Evolutionary conservation across 805 yeast genomes (phyloP).

Genomic region (Pichia insulana): DNA sequence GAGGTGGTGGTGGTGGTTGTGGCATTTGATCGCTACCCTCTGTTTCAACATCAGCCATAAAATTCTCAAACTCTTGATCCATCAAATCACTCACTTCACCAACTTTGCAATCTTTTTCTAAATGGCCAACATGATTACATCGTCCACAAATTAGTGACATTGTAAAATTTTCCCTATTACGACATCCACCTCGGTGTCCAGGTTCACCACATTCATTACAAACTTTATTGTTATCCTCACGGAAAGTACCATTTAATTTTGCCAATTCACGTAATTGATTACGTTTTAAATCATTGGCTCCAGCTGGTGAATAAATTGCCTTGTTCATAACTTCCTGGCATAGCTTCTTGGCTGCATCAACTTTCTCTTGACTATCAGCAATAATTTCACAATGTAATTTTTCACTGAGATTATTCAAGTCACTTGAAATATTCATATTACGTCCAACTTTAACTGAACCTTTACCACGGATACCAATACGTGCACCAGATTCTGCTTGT

Average conservation of each 20-base stretch:
- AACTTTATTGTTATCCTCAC: conserved; percentile 56
- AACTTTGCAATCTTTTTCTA: conserved; percentile 74
- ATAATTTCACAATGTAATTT: conserved; percentile 83
- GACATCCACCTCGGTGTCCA: conserved; percentile 54
- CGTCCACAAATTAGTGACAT: conserved; percentile 57
- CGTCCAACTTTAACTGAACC: conserved; percentile 95
- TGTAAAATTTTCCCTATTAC: conserved; percentile 36
- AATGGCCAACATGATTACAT: conserved; percentile 82
- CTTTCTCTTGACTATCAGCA: conserved; percentile 71
- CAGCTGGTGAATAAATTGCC: conserved; percentile 85
- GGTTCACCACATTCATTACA: conserved; percentile 58
- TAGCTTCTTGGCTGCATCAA: conserved; percentile 63
- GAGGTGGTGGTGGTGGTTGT: neutral
- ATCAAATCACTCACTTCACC: conserved; percentile 24
- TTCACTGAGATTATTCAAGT: conserved; percentile 56
- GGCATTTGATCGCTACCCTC: neutral
- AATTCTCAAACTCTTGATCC: conserved; percentile 41
- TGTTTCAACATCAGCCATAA: conserved; percentile 31
- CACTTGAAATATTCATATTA: conserved; percentile 39
- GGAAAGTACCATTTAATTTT: conserved; percentile 83
- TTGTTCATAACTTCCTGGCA: conserved; percentile 71
- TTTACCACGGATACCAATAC: conserved; percentile 83
- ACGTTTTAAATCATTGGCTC: conserved; percentile 85
- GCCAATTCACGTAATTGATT: conserved; percentile 90
- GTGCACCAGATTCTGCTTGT: conserved; percentile 82